Evolutionary conservation across 768 basidiomycete genomes (phyloP).

Genomic region (Atractiella rhizophila): DNA sequence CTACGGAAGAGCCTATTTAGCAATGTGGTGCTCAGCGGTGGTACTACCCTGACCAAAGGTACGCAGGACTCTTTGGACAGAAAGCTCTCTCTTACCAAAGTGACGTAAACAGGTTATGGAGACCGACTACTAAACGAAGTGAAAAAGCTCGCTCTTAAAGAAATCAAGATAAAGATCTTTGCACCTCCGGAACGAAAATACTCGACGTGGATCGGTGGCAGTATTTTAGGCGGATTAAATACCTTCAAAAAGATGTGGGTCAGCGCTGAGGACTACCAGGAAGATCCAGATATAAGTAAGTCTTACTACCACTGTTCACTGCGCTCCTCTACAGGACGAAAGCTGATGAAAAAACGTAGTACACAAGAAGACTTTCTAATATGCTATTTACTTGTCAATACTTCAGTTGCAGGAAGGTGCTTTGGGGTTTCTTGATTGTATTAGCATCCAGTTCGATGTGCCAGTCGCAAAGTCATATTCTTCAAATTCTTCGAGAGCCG

Average conservation of each 20-base stretch:
- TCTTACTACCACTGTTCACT: background rate
- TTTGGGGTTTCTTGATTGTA: too few species aligned
- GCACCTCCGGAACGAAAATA: constrained; percentile 99
- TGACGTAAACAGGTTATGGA: constrained; percentile 46
- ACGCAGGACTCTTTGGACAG: constrained; percentile 9
- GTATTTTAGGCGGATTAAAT: constrained; percentile 77
- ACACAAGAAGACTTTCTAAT: constrained; percentile 7
- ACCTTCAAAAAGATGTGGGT: constrained; percentile 99
- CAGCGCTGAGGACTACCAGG: constrained; percentile 94
- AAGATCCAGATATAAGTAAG: constrained; percentile 73
- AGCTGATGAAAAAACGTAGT: background rate
- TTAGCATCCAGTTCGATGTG: too few species aligned
- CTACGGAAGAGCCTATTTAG: constrained; percentile 81
- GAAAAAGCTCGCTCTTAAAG: constrained; percentile 80
- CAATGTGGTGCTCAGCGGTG: constrained; percentile 88
- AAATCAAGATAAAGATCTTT: constrained; percentile 95
- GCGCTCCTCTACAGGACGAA: background rate
- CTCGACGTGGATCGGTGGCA: constrained; percentile 82
- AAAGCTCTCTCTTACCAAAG: background rate
- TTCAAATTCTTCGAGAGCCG: too few species aligned
- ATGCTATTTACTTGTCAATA: background rate
- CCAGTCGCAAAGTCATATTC: too few species aligned
- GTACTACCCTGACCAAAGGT: constrained; percentile 89
- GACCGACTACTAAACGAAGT: constrained; percentile 89
- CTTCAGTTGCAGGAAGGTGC: too few species aligned